These are phyloP conservation scores for Aspergillus viridinutans DNA, from an alignment of 2,329 filamentous ascomycete genomes.

Conservation along the genomic window DNA sequence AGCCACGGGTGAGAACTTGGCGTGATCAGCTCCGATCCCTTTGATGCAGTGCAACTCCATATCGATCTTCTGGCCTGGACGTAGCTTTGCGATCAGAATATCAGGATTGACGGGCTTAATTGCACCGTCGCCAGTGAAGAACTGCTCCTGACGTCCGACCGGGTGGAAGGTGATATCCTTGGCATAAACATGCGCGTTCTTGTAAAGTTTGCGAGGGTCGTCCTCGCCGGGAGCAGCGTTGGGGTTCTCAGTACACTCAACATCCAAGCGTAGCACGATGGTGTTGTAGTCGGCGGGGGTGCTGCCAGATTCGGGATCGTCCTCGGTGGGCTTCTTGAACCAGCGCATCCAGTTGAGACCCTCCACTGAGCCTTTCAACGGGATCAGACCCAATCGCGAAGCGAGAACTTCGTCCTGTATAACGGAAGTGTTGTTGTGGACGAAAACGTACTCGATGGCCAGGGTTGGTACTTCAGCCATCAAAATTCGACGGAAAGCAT, in stretches of 20 bases:
- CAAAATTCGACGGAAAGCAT: conserved; percentile 94
- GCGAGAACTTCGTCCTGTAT: conserved; percentile 97
- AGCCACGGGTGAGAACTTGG: conserved; percentile 94
- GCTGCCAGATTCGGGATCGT: conserved; percentile 51
- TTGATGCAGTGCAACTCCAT: conserved; percentile 92
- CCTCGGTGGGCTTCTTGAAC: conserved; percentile 68
- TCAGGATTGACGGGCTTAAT: conserved; percentile 82
- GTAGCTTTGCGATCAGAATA: conserved; percentile 89
- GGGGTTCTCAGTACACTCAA: conserved; percentile 75
- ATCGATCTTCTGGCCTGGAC: conserved; percentile 82
- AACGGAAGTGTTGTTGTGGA: conserved; percentile 94
- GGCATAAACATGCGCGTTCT: conserved; percentile 79
- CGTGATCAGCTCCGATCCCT: conserved; percentile 87
- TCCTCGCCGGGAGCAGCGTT: conserved; percentile 67
- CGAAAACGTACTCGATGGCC: conserved; percentile 88
- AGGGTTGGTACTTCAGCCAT: conserved; percentile 91
- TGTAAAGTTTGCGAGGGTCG: conserved; percentile 79
- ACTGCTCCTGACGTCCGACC: conserved; percentile 65
- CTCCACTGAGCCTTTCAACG: conserved; percentile 72
- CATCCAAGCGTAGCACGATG: conserved; percentile 69
- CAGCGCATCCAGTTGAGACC: conserved; percentile 80
- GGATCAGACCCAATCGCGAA: conserved; percentile 83
- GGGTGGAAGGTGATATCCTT: conserved; percentile 72
- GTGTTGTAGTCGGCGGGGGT: conserved; percentile 76
- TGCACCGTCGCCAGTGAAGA: conserved; percentile 62